These are phyloP conservation scores for Thalassiosira exigua DNA, from an alignment of 352 stramenopile genomes.

Conservation along the genomic window DNA sequence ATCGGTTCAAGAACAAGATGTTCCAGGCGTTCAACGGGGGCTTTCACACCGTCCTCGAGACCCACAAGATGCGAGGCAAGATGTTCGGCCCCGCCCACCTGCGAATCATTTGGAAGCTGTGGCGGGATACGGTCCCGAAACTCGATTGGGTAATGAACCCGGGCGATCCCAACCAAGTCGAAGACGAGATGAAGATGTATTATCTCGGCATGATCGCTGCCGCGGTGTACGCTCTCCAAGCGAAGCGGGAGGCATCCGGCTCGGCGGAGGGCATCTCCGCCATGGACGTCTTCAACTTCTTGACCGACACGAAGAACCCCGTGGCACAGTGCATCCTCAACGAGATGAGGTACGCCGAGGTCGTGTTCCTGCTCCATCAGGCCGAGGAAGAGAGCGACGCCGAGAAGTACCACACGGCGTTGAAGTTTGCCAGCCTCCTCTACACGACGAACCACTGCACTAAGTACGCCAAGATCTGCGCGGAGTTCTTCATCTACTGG, in stretches of 20 bases:
- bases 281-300: constrained; percentile 18
- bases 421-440: constrained; percentile 20
- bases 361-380: constrained; percentile 31
- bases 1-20: constrained; percentile 9
- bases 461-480: constrained; percentile 26
- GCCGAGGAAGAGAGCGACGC: constrained; percentile 22
- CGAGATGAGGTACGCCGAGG: constrained; percentile 30
- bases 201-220: constrained; percentile 13
- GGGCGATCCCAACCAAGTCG: constrained; percentile 30
- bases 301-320: constrained; percentile 8
- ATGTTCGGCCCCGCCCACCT: constrained; percentile 19
- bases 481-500: constrained; percentile 32
- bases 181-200: constrained; percentile 17
- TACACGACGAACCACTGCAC: constrained; percentile 23
- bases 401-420: constrained; percentile 23
- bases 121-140: constrained; percentile 12
- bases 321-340: constrained; percentile 12
- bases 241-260: background rate
- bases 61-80: constrained; percentile 28
- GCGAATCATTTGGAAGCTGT: background rate
- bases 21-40: constrained; percentile 21
- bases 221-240: constrained; percentile 4
- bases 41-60: constrained; percentile 35
- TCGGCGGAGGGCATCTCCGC: constrained; percentile 5
- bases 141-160: constrained; percentile 28